Base-by-base conservation (phyloP, 768 basidiomycete genomes). In the Pisolithus albus region DNA sequence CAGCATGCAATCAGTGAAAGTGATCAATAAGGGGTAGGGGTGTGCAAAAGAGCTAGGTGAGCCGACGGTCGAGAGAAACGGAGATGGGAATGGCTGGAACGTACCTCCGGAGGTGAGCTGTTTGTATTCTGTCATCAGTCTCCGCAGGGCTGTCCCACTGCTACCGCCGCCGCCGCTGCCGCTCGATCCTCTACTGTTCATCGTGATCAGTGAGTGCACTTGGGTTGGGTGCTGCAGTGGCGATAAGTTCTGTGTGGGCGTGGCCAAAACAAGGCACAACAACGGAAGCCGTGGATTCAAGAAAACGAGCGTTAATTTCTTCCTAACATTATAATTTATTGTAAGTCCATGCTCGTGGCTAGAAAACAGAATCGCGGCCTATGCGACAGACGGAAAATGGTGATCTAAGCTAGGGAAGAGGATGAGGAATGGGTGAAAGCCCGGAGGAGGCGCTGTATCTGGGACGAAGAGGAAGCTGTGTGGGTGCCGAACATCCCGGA, bases 81-180 rank as follows among this genome's bases (percentile, higher is more conserved):
- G 34, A 23, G 23, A 40, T 8, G 32, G 50, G 36, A 51, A 28
- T 34, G 50, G 52, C 51, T 30, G 15, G 24, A 32, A 50, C 72
- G 53, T 56, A 86, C 85, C 88, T 72, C 84, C 83, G 7, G 90
- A 74, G 1, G 86, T 88, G 61, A 92, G 77, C 58, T 88, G 88
- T 66, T 84, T 88, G 75, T 92, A 92, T 62, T 96, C 92, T 2
- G 87, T 92, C 93, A 94, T 95, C 49, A 95, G 75, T 41, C 92
- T 78, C 55, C 88, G 79, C 43, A 90, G 73, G 9, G 92, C 92
- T 6, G 90, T 93, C 32, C 83, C 70, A 56, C 70, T 82, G 49
- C 66, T 75, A 0, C 30, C 30, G 9, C 34, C 11, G 57, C 70
- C 82, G 47, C 30, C 30, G 9, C 34, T 3, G 57, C 70, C 82